Evolutionary conservation across 805 yeast species (phyloP), one percentile per base, ranked within the genome.

Genomic region (Teunomyces panamensis): DNA sequence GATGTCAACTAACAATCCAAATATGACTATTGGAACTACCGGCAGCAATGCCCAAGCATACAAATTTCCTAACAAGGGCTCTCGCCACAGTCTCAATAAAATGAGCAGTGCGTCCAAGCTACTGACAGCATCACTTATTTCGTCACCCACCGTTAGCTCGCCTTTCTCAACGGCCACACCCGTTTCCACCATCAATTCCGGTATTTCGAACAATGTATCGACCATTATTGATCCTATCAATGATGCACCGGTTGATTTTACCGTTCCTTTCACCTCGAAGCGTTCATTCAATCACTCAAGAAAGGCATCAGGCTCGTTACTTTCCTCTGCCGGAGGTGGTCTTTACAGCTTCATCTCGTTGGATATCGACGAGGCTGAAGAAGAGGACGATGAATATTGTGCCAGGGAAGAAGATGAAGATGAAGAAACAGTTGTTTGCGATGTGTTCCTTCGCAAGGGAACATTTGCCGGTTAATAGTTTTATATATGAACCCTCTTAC

Each of bases 201-300:
- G 55, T 8, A 42, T 53, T 2, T 56, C 60, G 29, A 51, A 54
- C 43, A 50, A 50, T 35, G 35, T 53, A 30, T 49, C 56, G 10
- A 53, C 62, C 9, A 51, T 62, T 33, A 59, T 68, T 36, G 75
- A 70, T 49, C 69, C 72, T 11, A 70, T 69, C 46, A 69, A 69
- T 48, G 75, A 69, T 46, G 54, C 69, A 2, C 74, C 74, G 5
- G 71, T 67, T 13, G 74, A 70, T 47, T 68, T 69, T 45, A 51
- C 64, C 1, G 61, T 65, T 20, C 66, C 69, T 9, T 50, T 44
- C 37, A 27, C 48, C 28, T 32, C 51, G 29, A 48, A 46, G 34
- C 46, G 57, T 20, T 46, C 46, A 42, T 37, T 34, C 26, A 50
- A 45, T 37, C 63, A 57, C 41, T 39, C 56, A 7, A 49, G 62